Base-by-base conservation (phyloP, 129 eudicot species). In the Flaveria linearis region DNA sequence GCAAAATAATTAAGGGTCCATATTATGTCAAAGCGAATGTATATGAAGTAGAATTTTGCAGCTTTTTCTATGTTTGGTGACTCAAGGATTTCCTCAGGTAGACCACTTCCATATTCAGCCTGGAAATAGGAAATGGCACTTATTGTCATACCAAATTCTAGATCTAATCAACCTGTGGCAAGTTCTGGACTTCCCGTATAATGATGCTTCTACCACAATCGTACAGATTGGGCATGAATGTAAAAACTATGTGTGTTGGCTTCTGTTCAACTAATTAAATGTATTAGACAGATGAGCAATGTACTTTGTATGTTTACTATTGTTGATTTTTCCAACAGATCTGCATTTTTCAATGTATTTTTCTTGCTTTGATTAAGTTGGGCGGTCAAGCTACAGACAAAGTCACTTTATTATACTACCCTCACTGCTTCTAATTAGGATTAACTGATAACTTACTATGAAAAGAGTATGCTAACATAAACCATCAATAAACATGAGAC, bases 101-200 rank as follows among this genome's bases (percentile, higher is more conserved):
- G 83, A 78, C 98, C 98, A 76, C 78, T 75, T 68, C 97, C 98
- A 86, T 94, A 97, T 87, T 93, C 96, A 56, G 98, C 97, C 98
- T 94, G 87, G 61, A 88, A 45, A 46, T 43, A 64, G 28, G 47
- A 81, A 71, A 30, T 42, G 50, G 43, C 36, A 53, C 9, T 57
- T 15, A 71, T 33, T 39, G 53, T 41, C 26, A 30, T 65, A 33
- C 18, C 63, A n/a, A 64, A 33, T 75, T 28, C 56, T 50, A 64
- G 52, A 64, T 72, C 51, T 39, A 39, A 33, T 20, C 64, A 57
- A 52, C 4, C 22, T 52, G 58, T 52, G 58, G 58, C 23, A 5
- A 52, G 23, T 52, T 16, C 58, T 52, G n/a, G 22, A 36, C 6
- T 36, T 36, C 41, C 6, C 7, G 7, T 52, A 52, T 16, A 52